A percentile compares a stretch with the other conserved stretches of the same genome.
These are phyloP conservation scores for Tilletia indica DNA, from an alignment of 1,284 basidiomycete genomes.

Conservation along the genomic window DNA sequence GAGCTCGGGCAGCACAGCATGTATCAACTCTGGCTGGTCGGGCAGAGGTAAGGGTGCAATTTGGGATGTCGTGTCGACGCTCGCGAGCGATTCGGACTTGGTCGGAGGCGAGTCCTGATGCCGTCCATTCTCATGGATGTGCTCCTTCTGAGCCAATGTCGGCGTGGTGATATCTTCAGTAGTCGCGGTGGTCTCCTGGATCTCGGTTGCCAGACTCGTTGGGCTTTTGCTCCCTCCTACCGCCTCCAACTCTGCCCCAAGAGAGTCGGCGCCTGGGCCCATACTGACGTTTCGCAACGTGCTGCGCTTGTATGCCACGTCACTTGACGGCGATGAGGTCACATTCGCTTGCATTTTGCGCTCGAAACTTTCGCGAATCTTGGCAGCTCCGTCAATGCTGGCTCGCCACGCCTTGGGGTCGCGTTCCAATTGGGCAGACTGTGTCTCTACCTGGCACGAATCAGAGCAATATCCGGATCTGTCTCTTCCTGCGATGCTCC, in stretches of 20 bases:
- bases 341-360: conserved; percentile 35
- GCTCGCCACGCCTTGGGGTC: conserved; percentile 46
- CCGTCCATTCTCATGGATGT: neutral
- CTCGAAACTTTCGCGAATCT: conserved; percentile 48
- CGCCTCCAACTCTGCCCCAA: too few species aligned
- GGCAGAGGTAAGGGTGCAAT: neutral
- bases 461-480: conserved; percentile 28
- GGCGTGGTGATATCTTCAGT: conserved; percentile 3
- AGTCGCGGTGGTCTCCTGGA: neutral
- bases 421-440: conserved; percentile 41
- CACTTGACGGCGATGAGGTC: neutral
- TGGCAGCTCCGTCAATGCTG: conserved; percentile 46
- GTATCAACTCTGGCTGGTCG: neutral
- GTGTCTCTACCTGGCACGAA: conserved; percentile 42
- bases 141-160: neutral
- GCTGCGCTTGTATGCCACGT: neutral
- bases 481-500: neutral
- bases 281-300: neutral
- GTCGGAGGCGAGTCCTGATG: neutral
- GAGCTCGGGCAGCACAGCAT: neutral
- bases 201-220: neutral
- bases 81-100: too few species aligned
- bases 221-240: neutral
- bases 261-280: neutral
- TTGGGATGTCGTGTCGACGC: too few species aligned